Conservation (phyloP, 169 alveolate genomes). For the Plasmodium cynomolgi region DNA sequence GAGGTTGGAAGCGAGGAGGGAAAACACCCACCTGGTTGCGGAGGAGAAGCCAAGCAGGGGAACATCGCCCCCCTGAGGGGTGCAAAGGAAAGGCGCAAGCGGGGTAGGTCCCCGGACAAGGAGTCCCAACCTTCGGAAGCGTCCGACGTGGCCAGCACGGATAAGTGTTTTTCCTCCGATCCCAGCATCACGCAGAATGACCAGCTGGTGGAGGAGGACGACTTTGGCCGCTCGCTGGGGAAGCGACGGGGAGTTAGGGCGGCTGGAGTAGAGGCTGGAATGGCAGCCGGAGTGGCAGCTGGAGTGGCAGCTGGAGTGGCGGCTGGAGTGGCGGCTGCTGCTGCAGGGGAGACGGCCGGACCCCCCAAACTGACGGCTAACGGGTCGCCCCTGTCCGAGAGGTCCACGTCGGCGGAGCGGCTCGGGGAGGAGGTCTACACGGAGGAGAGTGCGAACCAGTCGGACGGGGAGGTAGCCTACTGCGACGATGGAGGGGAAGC, state of each 20-base stretch:
- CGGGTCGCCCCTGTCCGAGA: not conserved
- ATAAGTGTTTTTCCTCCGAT: too few species aligned
- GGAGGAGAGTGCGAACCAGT: conserved; percentile 47
- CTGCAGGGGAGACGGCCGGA: too few species aligned
- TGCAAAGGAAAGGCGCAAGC: not conserved
- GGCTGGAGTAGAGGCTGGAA: too few species aligned
- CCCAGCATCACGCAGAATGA: not conserved
- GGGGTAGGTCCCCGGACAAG: not conserved
- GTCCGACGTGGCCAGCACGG: not conserved
- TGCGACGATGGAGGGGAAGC: not conserved
- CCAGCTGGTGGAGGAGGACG: not conserved
- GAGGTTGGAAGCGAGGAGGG: conserved; percentile 76
- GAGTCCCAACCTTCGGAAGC: too few species aligned
- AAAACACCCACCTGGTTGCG: too few species aligned
- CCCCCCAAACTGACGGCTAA: too few species aligned
- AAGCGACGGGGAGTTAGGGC: too few species aligned
- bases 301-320: not conserved
- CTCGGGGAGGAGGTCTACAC: not conserved
- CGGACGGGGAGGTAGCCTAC: not conserved
- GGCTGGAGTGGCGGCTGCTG: not conserved
- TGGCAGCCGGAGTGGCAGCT: too few species aligned
- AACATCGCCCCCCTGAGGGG: not conserved
- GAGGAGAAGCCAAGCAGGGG: not conserved
- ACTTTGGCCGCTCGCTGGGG: too few species aligned
- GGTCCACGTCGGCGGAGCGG: conserved; percentile 16